Base-by-base conservation (phyloP, 1,139 yeast species). In the Protomyces gravidus region DNA sequence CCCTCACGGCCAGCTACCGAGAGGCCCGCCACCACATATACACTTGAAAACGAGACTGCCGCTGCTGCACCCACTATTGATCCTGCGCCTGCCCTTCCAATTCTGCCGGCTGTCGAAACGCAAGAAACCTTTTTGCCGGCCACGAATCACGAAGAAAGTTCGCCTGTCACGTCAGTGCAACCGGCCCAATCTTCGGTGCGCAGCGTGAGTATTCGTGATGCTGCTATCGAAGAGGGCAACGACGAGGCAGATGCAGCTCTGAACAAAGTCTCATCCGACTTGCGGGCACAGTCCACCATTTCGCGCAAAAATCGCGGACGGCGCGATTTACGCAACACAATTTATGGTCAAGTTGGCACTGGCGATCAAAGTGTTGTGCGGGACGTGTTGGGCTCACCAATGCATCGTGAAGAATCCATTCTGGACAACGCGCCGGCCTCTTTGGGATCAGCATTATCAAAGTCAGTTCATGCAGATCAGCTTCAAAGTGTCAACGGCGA, bases 161-260 rank as follows among this genome's bases (percentile, higher is more conserved):
- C 42, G 7, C 42, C 17, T 5, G 21, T 4, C 19, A 7, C 19
- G 11, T 9, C 21, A 5, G 21, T 17, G 23, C 21, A 36, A n/a
- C 11, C 42, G n/a, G 21, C 42, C 17, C 42, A 36, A 17, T n/a
- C 21, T n/a, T 53, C 58, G 25, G 28, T 53, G 11, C 27, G 58
- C 6, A 39, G 19, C 33, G 58, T 53, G 28, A 53, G 40, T 21
- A 53, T 53, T 23, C 23, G 51, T 17, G 36, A 50, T 19, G 42
- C 32, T 32, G 47, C 58, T 9, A 32, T 30, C 25, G 48, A 15
- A 19, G 28, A 45, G 5, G 19, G 46, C 15, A 40, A 19, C 26
- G 17, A 33, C 7, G 53, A 49, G 9, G 59, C 48, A 15, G 59
- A 55, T 30, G 59, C 59, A 2, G 63, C 70, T 15, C 68, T 68